Base-by-base conservation (phyloP, 306 rosid genomes). In the Vigna radiata region DNA sequence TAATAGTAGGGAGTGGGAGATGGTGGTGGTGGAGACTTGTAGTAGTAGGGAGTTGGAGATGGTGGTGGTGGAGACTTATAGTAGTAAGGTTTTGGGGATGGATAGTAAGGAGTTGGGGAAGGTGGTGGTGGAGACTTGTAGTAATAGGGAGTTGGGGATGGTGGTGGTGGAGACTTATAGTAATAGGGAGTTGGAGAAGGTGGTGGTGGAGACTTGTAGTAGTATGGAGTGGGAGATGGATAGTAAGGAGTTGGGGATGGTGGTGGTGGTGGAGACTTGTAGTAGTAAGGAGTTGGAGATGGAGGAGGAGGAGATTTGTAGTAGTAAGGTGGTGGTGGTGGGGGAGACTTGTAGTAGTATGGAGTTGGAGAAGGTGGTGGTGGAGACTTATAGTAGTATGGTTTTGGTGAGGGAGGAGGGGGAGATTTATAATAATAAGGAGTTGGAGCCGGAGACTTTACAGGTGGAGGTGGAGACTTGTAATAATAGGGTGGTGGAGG, bases 251-350 rank as follows among this genome's bases (percentile, higher is more conserved):
- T 41, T 41, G 46, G 46, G 46, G 46, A 41, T 8, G 46, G 46
- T 1, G 93, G 89, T 1, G 93, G 89, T 0, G 91, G 89, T 0
- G 86, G 84, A 7, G 86, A 83, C 0, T 86, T 65, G 44, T 61
- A 82, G 4, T 82, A 48, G 62, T 83, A 85, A 0, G 86, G 86
- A 0, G 0, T 88, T 0, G 31, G 82, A 0, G 69, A 44, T 36
- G 70, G 84, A 2, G 87, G 87, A 0, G 89, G 89, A 0, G 89
- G 86, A 0, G 88, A 78, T 5, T 72, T 79, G 72, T 85, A 79
- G 11, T 81, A 50, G 23, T 7, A 77, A 1, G 25, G 82, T 0
- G 88, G 85, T 2, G 75, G 84, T 2, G 85, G 88, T 0, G 89
- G 89, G 0, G 89, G 87, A 1, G 92, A 88, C 3, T 88, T 82